phyloP scores from a whole-genome alignment of 345 rosid genomes.

The Noccaea caerulescens region DNA sequence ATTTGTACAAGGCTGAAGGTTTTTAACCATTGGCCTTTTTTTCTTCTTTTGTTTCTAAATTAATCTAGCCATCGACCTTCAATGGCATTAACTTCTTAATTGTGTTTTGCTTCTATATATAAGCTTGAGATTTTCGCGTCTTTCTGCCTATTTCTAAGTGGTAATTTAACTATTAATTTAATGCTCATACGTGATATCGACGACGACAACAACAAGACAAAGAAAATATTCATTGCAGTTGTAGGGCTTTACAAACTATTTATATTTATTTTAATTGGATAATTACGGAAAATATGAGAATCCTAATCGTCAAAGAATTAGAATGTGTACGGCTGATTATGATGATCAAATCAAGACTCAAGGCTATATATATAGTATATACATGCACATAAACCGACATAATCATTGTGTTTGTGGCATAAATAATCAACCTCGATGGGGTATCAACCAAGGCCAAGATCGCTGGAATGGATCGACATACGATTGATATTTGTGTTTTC shows the following conservation, averaged over 20 bases:
- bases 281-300: slow-evolving; percentile 1
- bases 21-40: background rate
- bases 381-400: background rate
- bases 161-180: background rate
- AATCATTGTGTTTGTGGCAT: background rate
- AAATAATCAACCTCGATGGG: background rate
- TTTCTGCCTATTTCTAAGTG: background rate
- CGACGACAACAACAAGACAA: background rate
- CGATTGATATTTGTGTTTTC: background rate
- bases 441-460: background rate
- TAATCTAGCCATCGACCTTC: background rate
- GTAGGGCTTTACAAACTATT: background rate
- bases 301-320: background rate
- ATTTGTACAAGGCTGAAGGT: background rate
- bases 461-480: background rate
- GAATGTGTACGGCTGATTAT: background rate
- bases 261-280: background rate
- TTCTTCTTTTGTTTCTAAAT: background rate
- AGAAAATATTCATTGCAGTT: too few species aligned
- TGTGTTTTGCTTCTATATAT: background rate
- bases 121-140: slow-evolving; percentile 1
- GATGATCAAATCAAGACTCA: background rate
- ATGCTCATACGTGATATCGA: background rate
- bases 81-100: background rate
- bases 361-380: background rate